Base-by-base conservation (phyloP, 208 protist genomes). In the Vickermania spadyakhi region DNA sequence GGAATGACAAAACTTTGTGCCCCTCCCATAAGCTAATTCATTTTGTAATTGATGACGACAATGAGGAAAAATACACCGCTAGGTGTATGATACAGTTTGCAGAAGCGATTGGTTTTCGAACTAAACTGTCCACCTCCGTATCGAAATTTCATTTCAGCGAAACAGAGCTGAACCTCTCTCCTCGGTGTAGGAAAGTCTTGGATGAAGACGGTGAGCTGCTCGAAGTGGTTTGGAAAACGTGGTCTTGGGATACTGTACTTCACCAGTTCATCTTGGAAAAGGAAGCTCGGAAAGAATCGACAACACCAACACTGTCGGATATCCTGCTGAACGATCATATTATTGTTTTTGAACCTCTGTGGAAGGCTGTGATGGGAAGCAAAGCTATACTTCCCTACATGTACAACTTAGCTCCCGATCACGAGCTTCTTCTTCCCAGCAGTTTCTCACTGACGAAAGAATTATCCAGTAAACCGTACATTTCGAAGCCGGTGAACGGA, bases 11-110 rank as follows among this genome's bases (percentile, higher is more conserved):
- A 55, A 75, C 70, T 52, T 70, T 86, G 22, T 28, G 56, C 1
- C 84, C 79, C 68, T 86, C 86, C 58, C 36, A 51, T 27, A 77
- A 86, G 60, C 52, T 89, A 4, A 79, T 89, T 28, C 83, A 91
- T 59, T 93, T 93, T 68, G 79, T 94, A 74, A 84, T 94, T 64
- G 81, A 84, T 71, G 74, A 88, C 30, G 79, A 89, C 67, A 79
- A 89, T 64, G 81, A 91, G 66, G 83, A 94, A 63, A 68, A 81
- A 21, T 93, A 91, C 65, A 91, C 83, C 0, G 83, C 83, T 11
- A 58, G 78, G 67, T 88, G 79, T 66, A 79, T 81, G 66, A 82
- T 84, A 70, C 60, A 59, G 55, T 81, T 79, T 31, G 86, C 81
- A 18, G 72, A 80, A 59, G 45, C 66, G 41, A 76, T 73, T 5